These are phyloP conservation scores for Pythium myriotylum DNA, from an alignment of 352 stramenopile genomes.

Conservation along the genomic window DNA sequence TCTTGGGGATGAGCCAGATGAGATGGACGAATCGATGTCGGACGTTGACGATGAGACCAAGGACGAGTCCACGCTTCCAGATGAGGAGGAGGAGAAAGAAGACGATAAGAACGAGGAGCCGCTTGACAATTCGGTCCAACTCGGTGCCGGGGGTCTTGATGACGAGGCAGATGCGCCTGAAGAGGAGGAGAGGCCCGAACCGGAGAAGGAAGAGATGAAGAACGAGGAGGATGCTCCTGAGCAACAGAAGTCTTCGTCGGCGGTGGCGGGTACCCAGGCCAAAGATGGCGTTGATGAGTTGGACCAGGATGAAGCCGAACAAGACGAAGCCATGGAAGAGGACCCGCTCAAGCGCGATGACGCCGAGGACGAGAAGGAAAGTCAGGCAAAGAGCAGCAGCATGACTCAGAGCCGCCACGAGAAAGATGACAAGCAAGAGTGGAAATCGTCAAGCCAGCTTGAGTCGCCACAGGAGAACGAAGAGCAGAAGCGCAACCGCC, in stretches of 20 bases:
- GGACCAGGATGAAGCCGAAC: conserved; percentile 45
- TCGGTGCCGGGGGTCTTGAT: conserved; percentile 71
- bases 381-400: conserved; percentile 59
- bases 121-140: conserved; percentile 65
- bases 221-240: conserved; percentile 54
- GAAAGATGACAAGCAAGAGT: conserved; percentile 41
- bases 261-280: conserved; percentile 74
- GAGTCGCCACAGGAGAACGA: conserved; percentile 52
- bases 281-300: conserved; percentile 84
- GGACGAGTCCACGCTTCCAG: conserved; percentile 43
- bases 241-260: conserved; percentile 48
- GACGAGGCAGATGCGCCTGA: conserved; percentile 55
- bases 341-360: conserved; percentile 44
- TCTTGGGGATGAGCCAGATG: conserved; percentile 30
- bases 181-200: conserved; percentile 57
- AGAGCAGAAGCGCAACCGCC: conserved; percentile 74
- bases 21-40: conserved; percentile 68
- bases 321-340: conserved; percentile 42
- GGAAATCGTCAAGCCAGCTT: conserved; percentile 35
- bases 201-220: conserved; percentile 64
- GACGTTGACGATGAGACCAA: conserved; percentile 38
- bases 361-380: conserved; percentile 48
- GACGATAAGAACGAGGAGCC: conserved; percentile 74
- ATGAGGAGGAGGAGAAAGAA: conserved; percentile 60
- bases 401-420: conserved; percentile 49